Evolutionary conservation across 306 rosid genomes (phyloP), one percentile per base, ranked within the genome.

Genomic region (Benincasa hispida): DNA sequence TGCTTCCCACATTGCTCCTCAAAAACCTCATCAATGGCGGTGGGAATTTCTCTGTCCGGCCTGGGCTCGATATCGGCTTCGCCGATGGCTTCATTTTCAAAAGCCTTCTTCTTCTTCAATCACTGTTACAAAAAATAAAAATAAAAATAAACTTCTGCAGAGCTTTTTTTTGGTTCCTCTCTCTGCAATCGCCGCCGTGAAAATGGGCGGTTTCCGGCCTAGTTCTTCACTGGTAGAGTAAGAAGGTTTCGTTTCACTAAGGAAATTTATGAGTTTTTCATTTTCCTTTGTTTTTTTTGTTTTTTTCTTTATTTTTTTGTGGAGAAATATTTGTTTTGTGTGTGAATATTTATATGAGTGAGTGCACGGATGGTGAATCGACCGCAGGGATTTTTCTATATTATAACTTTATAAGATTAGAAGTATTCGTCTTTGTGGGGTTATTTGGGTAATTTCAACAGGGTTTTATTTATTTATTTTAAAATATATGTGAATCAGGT

Each of bases 11-110:
- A 81, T 85, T 93, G 84, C 82, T 87, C 72, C 90, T 87, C 76
- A 91, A 68, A 81, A 90, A 93, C 81, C 92, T 87, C 96, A 93
- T 87, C 83, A 93, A 85, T 79, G 93, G 98, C 68, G 97, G 96
- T 53, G 98, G 97, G 12, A 86, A 93, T 85, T 91, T 93, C 27
- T 93, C 97, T 11, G 86, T 58, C 86, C 97, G 83, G 56, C 89
- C 87, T 14, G 98, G 96, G 81, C 98, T 93, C 19, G 89, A 88
- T 54, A 93, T 79, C 82, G 92, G 89, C 82, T 86, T 93, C 5
- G 91, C 41, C 6, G 87, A 74, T 28, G 79, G 79, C 87, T 85
- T 93, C 98, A 94, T 93, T 13, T 78, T 63, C 41, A 18, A 56
- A 17, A 4, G 17, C 59, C 1, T 24, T 24, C 79, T 51, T 48